Conservation (phyloP, 345 rosid species). For the Citrus glauca region DNA sequence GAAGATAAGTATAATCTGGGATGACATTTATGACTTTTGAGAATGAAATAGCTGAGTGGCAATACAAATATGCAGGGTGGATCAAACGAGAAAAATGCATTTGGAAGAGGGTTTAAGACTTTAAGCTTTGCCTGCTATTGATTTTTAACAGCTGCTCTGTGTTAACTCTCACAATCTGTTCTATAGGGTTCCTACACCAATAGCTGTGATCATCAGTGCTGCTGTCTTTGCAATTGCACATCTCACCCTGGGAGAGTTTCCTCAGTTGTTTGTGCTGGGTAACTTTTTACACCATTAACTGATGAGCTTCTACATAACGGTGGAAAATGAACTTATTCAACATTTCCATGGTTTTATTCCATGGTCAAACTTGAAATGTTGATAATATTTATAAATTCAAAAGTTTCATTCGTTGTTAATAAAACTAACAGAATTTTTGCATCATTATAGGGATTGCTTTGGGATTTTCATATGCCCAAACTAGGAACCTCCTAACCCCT, state of each 20-base stretch:
- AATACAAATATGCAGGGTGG: background rate
- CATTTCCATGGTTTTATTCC: background rate
- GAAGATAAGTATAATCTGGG: background rate
- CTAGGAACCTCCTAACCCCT: conserved; percentile 80
- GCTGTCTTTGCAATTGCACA: conserved; percentile 93
- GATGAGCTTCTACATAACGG: background rate
- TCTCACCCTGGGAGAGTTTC: conserved; percentile 88
- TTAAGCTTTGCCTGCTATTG: background rate
- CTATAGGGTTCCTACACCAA: conserved; percentile 84
- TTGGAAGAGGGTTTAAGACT: background rate
- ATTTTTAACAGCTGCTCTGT: background rate
- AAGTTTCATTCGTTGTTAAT: background rate
- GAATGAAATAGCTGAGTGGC: background rate
- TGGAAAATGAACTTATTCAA: background rate
- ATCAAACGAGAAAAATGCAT: background rate
- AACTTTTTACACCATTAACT: conserved; percentile 6
- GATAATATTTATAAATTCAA: background rate
- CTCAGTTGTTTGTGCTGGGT: conserved; percentile 85
- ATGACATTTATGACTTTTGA: background rate
- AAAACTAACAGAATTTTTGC: background rate
- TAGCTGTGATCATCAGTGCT: conserved; percentile 74
- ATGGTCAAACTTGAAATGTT: background rate
- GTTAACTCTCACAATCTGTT: background rate
- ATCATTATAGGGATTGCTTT: conserved; percentile 48
- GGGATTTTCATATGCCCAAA: conserved; percentile 87